phyloP scores from a whole-genome alignment of 495 filamentous ascomycete species.

The Acidomyces sp. region DNA sequence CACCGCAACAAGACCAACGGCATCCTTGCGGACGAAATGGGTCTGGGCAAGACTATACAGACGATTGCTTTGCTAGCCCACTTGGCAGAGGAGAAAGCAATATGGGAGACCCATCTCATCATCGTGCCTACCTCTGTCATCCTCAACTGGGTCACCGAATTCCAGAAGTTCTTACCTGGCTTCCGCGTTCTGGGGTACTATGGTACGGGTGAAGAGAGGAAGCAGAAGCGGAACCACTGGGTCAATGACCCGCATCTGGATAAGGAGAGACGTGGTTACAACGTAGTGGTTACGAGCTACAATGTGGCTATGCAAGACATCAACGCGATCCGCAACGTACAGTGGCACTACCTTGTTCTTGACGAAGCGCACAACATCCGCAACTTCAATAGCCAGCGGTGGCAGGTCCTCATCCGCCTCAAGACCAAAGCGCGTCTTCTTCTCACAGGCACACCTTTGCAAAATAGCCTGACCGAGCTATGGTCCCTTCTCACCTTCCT shows the following conservation, averaged over 20 bases:
- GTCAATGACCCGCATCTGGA: slow-evolving; percentile 43
- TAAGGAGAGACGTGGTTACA: slow-evolving; percentile 56
- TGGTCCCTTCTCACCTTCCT: slow-evolving; percentile 97
- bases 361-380: slow-evolving; percentile 99
- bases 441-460: slow-evolving; percentile 87
- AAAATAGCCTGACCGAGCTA: slow-evolving; percentile 92
- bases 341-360: slow-evolving; percentile 96
- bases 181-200: slow-evolving; percentile 99
- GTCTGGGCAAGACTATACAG: slow-evolving; percentile 96
- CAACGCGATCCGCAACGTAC: slow-evolving; percentile 79
- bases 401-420: slow-evolving; percentile 88
- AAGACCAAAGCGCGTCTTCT: slow-evolving; percentile 76
- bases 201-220: slow-evolving; percentile 81
- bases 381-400: slow-evolving; percentile 93
- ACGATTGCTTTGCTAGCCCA: slow-evolving; percentile 92
- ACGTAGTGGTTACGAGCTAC: slow-evolving; percentile 94
- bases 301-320: slow-evolving; percentile 90
- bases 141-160: slow-evolving; percentile 99
- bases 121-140: slow-evolving; percentile 97
- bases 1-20: slow-evolving; percentile 92
- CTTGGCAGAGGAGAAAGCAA: slow-evolving; percentile 75
- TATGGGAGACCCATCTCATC: slow-evolving; percentile 93
- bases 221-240: slow-evolving; percentile 83
- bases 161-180: slow-evolving; percentile 97
- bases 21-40: slow-evolving; percentile 99